A percentile compares a stretch with the other conserved stretches of the same genome.
Evolutionary conservation across 139 green algal genomes (phyloP).

Genomic region (Coccomyxa sp.): DNA sequence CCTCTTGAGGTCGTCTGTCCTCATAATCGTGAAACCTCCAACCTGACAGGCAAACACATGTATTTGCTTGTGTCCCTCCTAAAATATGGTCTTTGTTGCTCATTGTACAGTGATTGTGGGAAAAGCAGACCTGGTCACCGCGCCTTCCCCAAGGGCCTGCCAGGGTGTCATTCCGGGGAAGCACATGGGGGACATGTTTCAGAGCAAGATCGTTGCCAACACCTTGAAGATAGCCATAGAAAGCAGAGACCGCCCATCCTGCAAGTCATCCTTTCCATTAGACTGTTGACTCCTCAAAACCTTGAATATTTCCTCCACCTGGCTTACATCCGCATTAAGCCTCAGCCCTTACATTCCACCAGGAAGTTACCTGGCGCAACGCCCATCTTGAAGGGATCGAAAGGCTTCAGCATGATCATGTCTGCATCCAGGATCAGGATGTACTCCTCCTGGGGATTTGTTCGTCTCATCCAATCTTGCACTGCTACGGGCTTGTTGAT

Average conservation of each 20-base stretch:
- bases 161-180: constrained; percentile 9
- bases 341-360: too few relatives aligned
- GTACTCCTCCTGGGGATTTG: constrained; percentile 49
- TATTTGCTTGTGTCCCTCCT: not conserved
- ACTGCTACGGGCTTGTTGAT: constrained; percentile 73
- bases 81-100: too few relatives aligned
- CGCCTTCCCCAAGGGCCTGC: constrained; percentile 21
- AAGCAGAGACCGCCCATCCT: constrained; percentile 21
- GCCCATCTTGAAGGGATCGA: not conserved
- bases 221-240: constrained; percentile 39
- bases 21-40: constrained; percentile 80
- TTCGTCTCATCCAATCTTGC: constrained; percentile 59
- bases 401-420: constrained; percentile 53
- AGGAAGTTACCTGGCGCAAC: constrained; percentile 9
- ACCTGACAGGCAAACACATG: constrained; percentile 30
- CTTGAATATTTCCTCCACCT: too few relatives aligned
- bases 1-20: constrained; percentile 64
- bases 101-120: too few relatives aligned
- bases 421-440: constrained; percentile 61
- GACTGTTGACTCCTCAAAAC: too few relatives aligned
- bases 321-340: too few relatives aligned
- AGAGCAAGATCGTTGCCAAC: constrained; percentile 39
- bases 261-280: not conserved
- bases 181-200: constrained; percentile 24
- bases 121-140: constrained; percentile 26